A percentile compares a stretch with the other conserved stretches of the same genome.
phyloP scores from a whole-genome alignment of 306 rosid genomes.

The Canavalia gladiata region DNA sequence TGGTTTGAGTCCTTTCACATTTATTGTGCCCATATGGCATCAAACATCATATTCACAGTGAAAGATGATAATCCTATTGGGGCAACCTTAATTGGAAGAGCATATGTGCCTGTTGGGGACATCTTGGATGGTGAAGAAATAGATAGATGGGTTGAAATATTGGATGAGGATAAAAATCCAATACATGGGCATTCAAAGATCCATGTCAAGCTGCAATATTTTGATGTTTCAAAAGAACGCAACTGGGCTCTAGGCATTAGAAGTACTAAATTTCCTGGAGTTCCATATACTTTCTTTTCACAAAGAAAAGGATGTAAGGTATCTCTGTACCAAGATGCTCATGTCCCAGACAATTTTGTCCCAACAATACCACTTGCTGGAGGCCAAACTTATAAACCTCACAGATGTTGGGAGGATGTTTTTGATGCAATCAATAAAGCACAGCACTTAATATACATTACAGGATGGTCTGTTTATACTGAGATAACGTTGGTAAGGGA shows the following conservation, averaged over 20 bases:
- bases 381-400: slow-evolving; percentile 61
- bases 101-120: slow-evolving; percentile 64
- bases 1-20: slow-evolving; percentile 80
- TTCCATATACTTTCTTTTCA: slow-evolving; percentile 69
- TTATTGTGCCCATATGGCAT: slow-evolving; percentile 70
- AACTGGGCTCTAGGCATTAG: slow-evolving; percentile 66
- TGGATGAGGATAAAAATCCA: slow-evolving; percentile 59
- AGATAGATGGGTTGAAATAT: slow-evolving; percentile 67
- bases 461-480: slow-evolving; percentile 81
- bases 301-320: slow-evolving; percentile 74
- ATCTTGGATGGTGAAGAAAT: slow-evolving; percentile 58
- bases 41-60: slow-evolving; percentile 65
- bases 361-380: slow-evolving; percentile 71
- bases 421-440: slow-evolving; percentile 74
- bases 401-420: slow-evolving; percentile 77
- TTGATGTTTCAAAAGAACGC: slow-evolving; percentile 58
- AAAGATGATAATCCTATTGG: slow-evolving; percentile 73
- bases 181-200: slow-evolving; percentile 66
- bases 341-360: slow-evolving; percentile 67
- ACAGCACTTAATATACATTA: slow-evolving; percentile 65
- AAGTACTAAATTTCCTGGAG: slow-evolving; percentile 72
- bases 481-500: slow-evolving; percentile 70
- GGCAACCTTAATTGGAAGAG: slow-evolving; percentile 75
- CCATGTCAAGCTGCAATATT: slow-evolving; percentile 68
- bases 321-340: slow-evolving; percentile 73